Percentiles rank a stretch among this genome's conserved stretches.
Evolutionary conservation across 768 basidiomycete genomes (phyloP).

Genomic region (Hysterangium stoloniferum): DNA sequence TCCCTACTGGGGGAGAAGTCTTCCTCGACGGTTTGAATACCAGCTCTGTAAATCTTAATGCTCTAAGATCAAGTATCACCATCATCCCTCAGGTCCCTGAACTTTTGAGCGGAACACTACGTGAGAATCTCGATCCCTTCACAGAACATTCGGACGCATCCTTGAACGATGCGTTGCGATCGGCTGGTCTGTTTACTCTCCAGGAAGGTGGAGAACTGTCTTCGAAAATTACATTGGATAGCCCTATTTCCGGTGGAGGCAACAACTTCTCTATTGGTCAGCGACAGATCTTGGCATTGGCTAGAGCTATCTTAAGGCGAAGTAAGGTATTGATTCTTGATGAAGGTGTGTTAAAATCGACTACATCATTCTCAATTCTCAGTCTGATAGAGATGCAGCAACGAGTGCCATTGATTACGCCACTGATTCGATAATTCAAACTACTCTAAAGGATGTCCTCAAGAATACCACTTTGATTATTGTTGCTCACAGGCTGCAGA

Average conservation of each 20-base stretch:
- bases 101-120: no score
- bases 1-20: constrained; percentile 31
- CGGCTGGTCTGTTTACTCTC: constrained; percentile 3
- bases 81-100: no score
- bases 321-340: constrained; percentile 28
- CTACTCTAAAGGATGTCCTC: constrained; percentile 41
- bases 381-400: constrained; percentile 21
- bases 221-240: constrained; percentile 25
- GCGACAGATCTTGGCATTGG: no score
- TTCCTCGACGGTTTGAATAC: constrained; percentile 29
- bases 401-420: constrained; percentile 50
- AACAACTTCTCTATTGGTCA: constrained; percentile 2
- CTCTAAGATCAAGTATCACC: no score
- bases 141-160: constrained; percentile 12
- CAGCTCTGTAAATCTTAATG: constrained; percentile 21
- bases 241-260: constrained; percentile 21
- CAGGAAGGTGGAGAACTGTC: constrained; percentile 27
- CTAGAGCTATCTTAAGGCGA: no score
- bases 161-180: constrained; percentile 13
- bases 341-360: constrained; percentile 26
- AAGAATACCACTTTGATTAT: constrained; percentile 44
- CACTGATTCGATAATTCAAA: no score
- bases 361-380: not conserved
- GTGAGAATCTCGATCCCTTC: constrained; percentile 15
- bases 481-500: constrained; percentile 51